Evolutionary conservation across 1,139 yeast species (phyloP).

Genomic region (Protomyces lactucae-debilis): DNA sequence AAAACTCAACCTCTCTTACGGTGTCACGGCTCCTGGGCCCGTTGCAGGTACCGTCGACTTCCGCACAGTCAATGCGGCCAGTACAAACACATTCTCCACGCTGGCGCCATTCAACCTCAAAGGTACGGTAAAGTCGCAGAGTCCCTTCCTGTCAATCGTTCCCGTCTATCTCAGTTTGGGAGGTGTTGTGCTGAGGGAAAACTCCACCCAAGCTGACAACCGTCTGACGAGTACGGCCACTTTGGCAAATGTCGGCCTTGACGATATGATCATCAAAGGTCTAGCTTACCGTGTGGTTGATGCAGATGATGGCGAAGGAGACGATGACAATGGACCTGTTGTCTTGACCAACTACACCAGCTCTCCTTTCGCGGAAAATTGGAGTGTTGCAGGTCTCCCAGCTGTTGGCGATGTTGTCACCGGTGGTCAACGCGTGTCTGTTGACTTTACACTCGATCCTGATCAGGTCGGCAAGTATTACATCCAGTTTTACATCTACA

Average conservation of each 20-base stretch:
- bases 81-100: not conserved
- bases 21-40: not conserved
- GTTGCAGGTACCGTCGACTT: slow-evolving; percentile 3
- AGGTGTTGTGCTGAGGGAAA: not conserved
- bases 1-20: not conserved
- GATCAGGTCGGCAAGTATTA: not conserved
- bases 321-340: not conserved
- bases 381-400: not conserved
- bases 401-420: not conserved
- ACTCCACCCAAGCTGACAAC: not conserved
- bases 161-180: slow-evolving; percentile 1
- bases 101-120: not conserved
- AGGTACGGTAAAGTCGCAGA: not conserved
- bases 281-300: not conserved
- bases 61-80: not conserved
- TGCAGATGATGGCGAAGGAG: slow-evolving; percentile 1
- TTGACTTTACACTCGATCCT: not conserved
- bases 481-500: slow-evolving; percentile 1
- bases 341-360: slow-evolving; percentile 7
- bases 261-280: not conserved
- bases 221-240: not conserved
- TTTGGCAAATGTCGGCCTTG: not conserved
- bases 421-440: not conserved
- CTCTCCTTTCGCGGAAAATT: slow-evolving; percentile 3
- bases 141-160: not conserved